Percentiles rank a stretch among this genome's conserved stretches.
Conservation (phyloP, 768 basidiomycete species). For the Amanita exitialis region DNA sequence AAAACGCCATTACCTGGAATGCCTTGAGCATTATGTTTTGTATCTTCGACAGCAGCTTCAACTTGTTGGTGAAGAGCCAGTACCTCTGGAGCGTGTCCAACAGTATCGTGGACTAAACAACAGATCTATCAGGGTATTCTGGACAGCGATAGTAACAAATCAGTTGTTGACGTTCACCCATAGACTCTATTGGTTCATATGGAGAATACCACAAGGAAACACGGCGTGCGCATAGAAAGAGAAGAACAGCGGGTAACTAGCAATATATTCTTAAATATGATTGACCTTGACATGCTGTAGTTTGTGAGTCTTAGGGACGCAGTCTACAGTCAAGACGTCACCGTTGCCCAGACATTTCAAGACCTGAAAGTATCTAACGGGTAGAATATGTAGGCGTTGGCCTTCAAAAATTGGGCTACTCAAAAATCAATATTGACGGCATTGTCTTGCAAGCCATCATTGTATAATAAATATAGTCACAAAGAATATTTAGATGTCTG, state of each 20-base stretch:
- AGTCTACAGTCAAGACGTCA: conserved; percentile 12
- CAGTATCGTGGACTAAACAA: conserved; percentile 47
- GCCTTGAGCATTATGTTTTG: conserved; percentile 59
- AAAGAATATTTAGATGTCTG: background rate
- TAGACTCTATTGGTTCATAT: conserved; percentile 67
- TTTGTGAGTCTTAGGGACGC: conserved; percentile 18
- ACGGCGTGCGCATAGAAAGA: conserved; percentile 36
- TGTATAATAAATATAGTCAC: background rate
- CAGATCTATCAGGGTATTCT: conserved; percentile 50
- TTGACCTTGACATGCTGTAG: conserved; percentile 7
- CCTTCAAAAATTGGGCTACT: background rate
- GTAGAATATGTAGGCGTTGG: background rate
- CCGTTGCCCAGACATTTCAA: background rate
- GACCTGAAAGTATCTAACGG: background rate
- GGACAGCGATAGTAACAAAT: background rate
- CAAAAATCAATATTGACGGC: too few relatives aligned
- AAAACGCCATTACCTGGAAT: conserved; percentile 64
- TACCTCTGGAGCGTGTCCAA: conserved; percentile 38
- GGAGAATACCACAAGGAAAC: conserved; percentile 42
- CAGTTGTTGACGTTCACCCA: background rate
- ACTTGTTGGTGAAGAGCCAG: conserved; percentile 36
- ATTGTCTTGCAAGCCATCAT: background rate
- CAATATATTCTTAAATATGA: background rate
- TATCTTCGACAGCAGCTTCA: conserved; percentile 55
- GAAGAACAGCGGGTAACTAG: conserved; percentile 47